phyloP scores from a whole-genome alignment of 257 asterid species.

The Cruciata laevipes region DNA sequence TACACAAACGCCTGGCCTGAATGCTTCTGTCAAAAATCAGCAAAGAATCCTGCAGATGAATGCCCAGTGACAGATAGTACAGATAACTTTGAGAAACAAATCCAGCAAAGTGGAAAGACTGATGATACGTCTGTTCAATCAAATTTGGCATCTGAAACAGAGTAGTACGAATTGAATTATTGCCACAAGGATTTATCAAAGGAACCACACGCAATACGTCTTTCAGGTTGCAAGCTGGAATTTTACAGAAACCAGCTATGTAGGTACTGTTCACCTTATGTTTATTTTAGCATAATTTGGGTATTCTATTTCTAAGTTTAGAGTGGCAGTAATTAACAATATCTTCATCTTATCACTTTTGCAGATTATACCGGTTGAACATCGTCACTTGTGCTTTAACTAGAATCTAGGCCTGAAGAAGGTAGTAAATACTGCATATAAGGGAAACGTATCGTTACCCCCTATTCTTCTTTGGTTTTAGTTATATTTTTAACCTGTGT shows the following conservation, averaged over 20 bases:
- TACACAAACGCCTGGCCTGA: constrained; percentile 96
- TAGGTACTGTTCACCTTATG: constrained; percentile 8
- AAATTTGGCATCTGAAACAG: constrained; percentile 9
- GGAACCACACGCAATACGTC: neutral
- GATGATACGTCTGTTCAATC: neutral
- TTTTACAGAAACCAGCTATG: constrained; percentile 6
- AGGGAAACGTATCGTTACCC: neutral
- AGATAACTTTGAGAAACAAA: constrained; percentile 15
- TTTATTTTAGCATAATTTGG: neutral
- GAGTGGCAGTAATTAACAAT: neutral
- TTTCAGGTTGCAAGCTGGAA: constrained; percentile 3
- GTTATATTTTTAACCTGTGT: neutral
- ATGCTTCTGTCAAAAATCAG: constrained; percentile 75
- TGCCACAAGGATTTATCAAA: neutral
- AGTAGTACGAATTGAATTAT: neutral
- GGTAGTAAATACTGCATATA: neutral
- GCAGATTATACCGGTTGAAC: neutral
- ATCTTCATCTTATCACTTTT: neutral
- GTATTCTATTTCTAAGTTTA: no score
- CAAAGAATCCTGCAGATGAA: constrained; percentile 57
- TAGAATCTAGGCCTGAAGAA: neutral
- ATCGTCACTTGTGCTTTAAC: neutral
- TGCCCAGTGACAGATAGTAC: constrained; percentile 40
- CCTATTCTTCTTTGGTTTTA: neutral
- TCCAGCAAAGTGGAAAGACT: constrained; percentile 7